A percentile compares a stretch with the other conserved stretches of the same genome.
phyloP scores from a whole-genome alignment of 225 moss, liverwort and hornwort species.

The Pseudoscleropodium purum region DNA sequence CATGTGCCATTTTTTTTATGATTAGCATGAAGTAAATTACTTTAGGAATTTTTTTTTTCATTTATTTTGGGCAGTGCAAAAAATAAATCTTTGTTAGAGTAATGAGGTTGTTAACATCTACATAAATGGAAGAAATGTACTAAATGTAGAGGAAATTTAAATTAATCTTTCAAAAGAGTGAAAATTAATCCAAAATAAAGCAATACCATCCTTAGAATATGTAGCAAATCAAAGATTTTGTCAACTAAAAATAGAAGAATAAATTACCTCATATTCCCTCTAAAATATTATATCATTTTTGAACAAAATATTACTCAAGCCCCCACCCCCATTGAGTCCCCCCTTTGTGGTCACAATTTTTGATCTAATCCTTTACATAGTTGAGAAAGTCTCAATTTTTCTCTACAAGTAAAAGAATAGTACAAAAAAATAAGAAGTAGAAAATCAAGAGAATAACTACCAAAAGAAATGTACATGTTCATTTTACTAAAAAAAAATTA shows the following conservation, averaged over 20 bases:
- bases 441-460: background rate
- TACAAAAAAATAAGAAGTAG: background rate
- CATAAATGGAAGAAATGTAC: background rate
- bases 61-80: background rate
- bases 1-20: background rate
- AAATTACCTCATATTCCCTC: too few species aligned
- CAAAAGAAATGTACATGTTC: background rate
- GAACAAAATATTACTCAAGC: background rate
- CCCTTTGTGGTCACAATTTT: background rate
- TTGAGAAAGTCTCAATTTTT: background rate
- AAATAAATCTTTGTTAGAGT: background rate
- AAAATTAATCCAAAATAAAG: background rate
- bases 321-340: fast-evolving
- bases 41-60: background rate
- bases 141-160: too few species aligned
- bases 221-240: background rate
- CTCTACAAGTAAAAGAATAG: background rate
- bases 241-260: background rate
- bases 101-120: too few species aligned
- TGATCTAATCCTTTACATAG: background rate
- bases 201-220: background rate
- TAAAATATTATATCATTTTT: background rate
- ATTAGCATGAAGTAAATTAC: background rate
- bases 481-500: background rate
- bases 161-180: too few species aligned